Evolutionary conservation across 1,284 basidiomycete species (phyloP), one percentile per base, ranked within the genome.

Genomic region (Fomitiporia mediterranea): DNA sequence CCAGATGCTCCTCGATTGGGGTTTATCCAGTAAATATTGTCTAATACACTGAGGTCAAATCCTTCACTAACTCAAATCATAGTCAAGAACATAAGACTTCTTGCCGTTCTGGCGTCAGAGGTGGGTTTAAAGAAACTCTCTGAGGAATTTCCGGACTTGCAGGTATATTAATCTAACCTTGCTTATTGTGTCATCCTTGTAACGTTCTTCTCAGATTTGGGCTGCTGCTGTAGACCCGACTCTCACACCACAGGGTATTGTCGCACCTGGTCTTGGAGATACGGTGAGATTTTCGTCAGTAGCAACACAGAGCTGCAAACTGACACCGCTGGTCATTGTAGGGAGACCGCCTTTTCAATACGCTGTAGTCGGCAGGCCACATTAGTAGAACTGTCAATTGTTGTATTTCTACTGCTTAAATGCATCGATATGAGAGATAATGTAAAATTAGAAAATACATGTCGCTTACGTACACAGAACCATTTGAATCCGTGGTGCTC

Each of bases 241-340:
- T 2, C 69, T 96, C 62, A 94, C 90, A 1, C 56, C 63, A 0
- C 77, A 88, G 39, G 94, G 93, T 6, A 75, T 92, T 60, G 89
- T 96, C 60, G 80, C 75, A 15, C 93, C 94, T 7, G 94, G 93
- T n/a, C 75, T 95, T 42, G 94, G 93, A 3, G 92, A 95, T 68
- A 84, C 90, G 38, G 91, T 90, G 65, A 68, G 85, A 73, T 42
- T 32, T 30, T 13, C 4, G 28, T 8, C 11, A 4, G 2, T 34
- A n/a, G n/a, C n/a, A n/a, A n/a, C n/a, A n/a, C n/a, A 8, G 21
- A n/a, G 27, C 43, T 17, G 15, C 17, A 30, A 19, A 51, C 27
- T 51, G 39, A 35, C 37, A 27, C 51, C 46, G 60, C 54, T 61
- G 39, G 58, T 30, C 51, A n/a, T 25, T 58, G 32, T 61, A 86